Base-by-base conservation (phyloP, 805 yeast species). In the Lachancea kluyveri region DNA sequence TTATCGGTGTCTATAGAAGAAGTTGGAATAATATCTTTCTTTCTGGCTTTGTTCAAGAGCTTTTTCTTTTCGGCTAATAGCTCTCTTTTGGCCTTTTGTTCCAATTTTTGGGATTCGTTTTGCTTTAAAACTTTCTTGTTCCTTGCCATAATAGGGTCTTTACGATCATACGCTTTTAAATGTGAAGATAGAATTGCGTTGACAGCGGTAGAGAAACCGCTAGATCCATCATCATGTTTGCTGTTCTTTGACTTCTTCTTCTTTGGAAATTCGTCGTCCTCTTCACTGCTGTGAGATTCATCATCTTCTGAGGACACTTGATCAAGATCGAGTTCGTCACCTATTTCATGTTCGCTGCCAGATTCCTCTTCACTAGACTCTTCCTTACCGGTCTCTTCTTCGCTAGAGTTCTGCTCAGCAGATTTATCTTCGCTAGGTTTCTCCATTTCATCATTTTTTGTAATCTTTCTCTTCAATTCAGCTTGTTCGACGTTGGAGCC, bases 131-230 rank as follows among this genome's bases (percentile, higher is more conserved):
- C 72, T 24, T 70, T 67, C 43, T 80, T 82, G 50, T 83, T 82
- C 60, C 97, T 77, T 6, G 90, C 88, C 60, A 90, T 68, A 35
- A 90, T 84, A 3, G 98, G 98, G 54, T 88, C 95, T 26, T 72
- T 72, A 51, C 96, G 70, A 50, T 82, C 86, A 48, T 90, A 82
- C 0, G 95, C 94, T 55, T 92, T 92, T 43, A 90, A 66, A 48
- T 76, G 79, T 2, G 97, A 85, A 4, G 81, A 82, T 31, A 90
- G 62, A 47, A 90, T 81, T 10, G 95, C 92, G 43, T 65, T 75
- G 50, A 92, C 75, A 0, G 97, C 97, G 33, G 61, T 68, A 12
- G 95, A 84, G 51, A 92, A 90, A 2, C 76, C 68, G 26, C 67
- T 78, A 1, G 85, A 70, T n/a, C 87, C 90, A 56, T 79, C 86